Evolutionary conservation across 345 rosid species (phyloP).

Genomic region (Odontarrhena argentea): DNA sequence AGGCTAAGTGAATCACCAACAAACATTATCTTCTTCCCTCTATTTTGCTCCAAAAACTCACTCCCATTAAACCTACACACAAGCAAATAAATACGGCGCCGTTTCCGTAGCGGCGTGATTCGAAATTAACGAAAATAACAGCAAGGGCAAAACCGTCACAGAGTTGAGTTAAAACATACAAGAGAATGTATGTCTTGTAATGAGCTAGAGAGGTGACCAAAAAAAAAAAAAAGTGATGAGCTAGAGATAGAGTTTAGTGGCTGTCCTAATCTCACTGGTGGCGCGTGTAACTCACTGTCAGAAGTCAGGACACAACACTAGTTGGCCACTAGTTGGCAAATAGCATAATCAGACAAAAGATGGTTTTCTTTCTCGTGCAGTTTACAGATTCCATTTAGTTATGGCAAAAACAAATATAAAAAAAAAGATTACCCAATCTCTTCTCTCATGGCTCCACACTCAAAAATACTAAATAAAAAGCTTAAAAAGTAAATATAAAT

Average conservation of each 20-base stretch:
- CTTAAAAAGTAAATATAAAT: background rate
- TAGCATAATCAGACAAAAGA: slow-evolving; percentile 20
- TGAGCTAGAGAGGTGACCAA: no score
- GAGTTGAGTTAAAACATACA: background rate
- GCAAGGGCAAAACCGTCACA: slow-evolving; percentile 24
- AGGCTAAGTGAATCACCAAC: slow-evolving; percentile 81
- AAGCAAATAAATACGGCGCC: background rate
- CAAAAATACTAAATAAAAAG: slow-evolving; percentile 9
- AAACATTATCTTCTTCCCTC: slow-evolving; percentile 71
- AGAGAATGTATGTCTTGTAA: slow-evolving; percentile 25
- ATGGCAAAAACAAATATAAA: slow-evolving; percentile 24
- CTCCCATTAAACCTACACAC: slow-evolving; percentile 59
- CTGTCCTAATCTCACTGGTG: slow-evolving; percentile 19
- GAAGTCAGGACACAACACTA: background rate
- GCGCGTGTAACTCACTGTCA: slow-evolving; percentile 38
- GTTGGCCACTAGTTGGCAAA: slow-evolving; percentile 35
- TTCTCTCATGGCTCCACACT: slow-evolving; percentile 22
- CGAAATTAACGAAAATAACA: background rate
- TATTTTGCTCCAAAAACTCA: slow-evolving; percentile 50
- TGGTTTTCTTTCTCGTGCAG: slow-evolving; percentile 20
- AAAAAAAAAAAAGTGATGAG: no score
- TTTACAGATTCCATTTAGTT: slow-evolving; percentile 30
- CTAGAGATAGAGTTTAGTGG: slow-evolving; percentile 25
- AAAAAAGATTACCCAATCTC: slow-evolving; percentile 24
- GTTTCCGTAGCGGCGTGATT: background rate